phyloP scores from a whole-genome alignment of 352 stramenopile species.

The Phytophthora rubi region DNA sequence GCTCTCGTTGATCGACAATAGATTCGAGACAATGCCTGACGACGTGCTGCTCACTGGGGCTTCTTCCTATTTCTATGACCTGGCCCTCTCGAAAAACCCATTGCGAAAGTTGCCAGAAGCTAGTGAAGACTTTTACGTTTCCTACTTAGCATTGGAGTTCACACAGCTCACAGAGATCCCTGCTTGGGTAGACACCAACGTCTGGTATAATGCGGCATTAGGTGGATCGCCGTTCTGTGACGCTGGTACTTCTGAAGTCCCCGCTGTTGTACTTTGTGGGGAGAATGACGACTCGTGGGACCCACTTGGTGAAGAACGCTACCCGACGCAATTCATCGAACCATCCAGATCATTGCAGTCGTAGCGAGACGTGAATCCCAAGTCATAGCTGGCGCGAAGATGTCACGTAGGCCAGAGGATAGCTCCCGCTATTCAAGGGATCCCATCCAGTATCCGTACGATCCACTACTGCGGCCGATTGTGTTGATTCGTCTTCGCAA shows the following conservation, averaged over 20 bases:
- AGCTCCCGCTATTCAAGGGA: not conserved
- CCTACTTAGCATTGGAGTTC: conserved; percentile 39
- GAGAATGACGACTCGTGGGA: conserved; percentile 13
- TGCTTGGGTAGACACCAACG: conserved; percentile 33
- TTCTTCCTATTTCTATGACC: conserved; percentile 26
- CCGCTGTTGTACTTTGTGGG: conserved; percentile 3
- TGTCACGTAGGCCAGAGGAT: not conserved
- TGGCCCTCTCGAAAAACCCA: conserved; percentile 41
- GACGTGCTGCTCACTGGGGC: conserved; percentile 19
- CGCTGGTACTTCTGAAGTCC: not conserved
- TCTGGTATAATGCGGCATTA: conserved; percentile 15
- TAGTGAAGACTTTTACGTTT: conserved; percentile 22
- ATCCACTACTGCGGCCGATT: not conserved
- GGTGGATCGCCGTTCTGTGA: conserved; percentile 16
- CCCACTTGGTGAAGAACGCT: conserved; percentile 36
- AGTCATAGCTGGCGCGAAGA: not conserved
- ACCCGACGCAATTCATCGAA: conserved; percentile 9
- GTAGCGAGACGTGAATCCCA: not conserved
- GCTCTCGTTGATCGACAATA: conserved; percentile 46
- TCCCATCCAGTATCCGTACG: not conserved
- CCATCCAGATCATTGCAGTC: conserved; percentile 15
- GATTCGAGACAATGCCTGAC: conserved; percentile 26
- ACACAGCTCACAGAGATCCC: conserved; percentile 34
- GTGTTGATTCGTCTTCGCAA: not conserved
- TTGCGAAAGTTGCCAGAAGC: conserved; percentile 29